Evolutionary conservation across 2,329 filamentous ascomycete genomes (phyloP), one percentile per base, ranked within the genome.

Genomic region (Claviceps capensis): DNA sequence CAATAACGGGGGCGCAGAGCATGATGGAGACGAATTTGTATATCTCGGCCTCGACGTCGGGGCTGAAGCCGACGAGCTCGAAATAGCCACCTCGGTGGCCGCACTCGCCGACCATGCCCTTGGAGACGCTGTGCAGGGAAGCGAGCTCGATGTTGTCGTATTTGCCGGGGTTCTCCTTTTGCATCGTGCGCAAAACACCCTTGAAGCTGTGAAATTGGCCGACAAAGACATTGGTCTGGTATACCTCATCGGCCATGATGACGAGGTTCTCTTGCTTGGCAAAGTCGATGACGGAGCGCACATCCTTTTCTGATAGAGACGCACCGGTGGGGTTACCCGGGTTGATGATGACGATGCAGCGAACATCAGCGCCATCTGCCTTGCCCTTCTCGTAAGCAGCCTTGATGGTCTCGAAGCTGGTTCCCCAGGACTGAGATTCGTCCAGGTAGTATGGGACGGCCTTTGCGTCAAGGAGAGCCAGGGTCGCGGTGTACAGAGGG

Each of bases 1-100:
- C 91, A 59, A 95, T 80, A 61, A 98, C 93, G 26, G 93, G 91
- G 49, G 93, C 85, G 72, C 93, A 98, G 59, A 98, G 83, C 73
- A 87, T 91, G 73, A 98, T 97, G 67, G 86, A 93, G 64, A 97
- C 86, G 67, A 95, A 95, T 75, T 98, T 98, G 82, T 97, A 97
- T 69, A 98, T 90, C 74, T 97, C 85, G 58, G 85, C 87, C 64
- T 87, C 84, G 58, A 98, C 93, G 63, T 86, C 77, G 11, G 80
- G 71, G 66, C 95, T 82, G 68, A 98, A 96, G 60, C 88, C 88
- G 54, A 90, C 81, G 53, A 98, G 82, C 76, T 98, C 93, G 65
- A 97, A 97, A 78, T 95, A 98, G 51, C 93, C 93, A 60, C 91
- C 93, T 57, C 93, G 87, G 74, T 98, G 93, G 50, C 93, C 93